phyloP scores from a whole-genome alignment of 2,329 filamentous ascomycete genomes.

The Cadophora sp. region DNA sequence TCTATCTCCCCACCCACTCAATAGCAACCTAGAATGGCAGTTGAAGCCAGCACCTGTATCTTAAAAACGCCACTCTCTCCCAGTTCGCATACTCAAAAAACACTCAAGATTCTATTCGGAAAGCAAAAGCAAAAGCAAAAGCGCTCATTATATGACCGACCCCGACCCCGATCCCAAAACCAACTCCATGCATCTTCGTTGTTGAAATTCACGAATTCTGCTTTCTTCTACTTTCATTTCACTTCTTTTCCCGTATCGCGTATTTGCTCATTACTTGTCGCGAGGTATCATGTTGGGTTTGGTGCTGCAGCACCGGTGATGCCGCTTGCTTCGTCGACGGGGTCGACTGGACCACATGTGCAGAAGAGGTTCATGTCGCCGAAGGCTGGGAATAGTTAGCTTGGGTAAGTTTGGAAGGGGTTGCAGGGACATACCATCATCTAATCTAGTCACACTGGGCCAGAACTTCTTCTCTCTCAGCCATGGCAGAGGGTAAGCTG shows the following conservation, averaged over 20 bases:
- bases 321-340: conserved; percentile 38
- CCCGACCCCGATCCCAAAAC: conserved; percentile 3
- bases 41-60: conserved; percentile 17
- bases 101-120: neutral
- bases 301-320: conserved; percentile 39
- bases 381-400: conserved; percentile 64
- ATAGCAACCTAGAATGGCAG: conserved; percentile 3
- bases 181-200: conserved; percentile 20
- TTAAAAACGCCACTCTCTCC: conserved; percentile 1
- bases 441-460: conserved; percentile 84
- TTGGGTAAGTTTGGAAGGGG: conserved; percentile 29
- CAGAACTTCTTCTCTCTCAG: conserved; percentile 97
- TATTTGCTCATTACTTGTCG: conserved; percentile 1
- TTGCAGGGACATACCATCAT: conserved; percentile 73
- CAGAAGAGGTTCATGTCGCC: conserved; percentile 95
- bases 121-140: neutral
- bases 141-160: conserved; percentile 5
- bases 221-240: neutral
- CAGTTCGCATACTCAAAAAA: neutral
- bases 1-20: neutral
- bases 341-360: conserved; percentile 85
- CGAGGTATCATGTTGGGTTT: conserved; percentile 33
- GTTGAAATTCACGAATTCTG: neutral
- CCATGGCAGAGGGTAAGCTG: conserved; percentile 84
- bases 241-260: neutral